Base-by-base conservation (phyloP, 106 monocot species). In the Cymbidium sinense region DNA sequence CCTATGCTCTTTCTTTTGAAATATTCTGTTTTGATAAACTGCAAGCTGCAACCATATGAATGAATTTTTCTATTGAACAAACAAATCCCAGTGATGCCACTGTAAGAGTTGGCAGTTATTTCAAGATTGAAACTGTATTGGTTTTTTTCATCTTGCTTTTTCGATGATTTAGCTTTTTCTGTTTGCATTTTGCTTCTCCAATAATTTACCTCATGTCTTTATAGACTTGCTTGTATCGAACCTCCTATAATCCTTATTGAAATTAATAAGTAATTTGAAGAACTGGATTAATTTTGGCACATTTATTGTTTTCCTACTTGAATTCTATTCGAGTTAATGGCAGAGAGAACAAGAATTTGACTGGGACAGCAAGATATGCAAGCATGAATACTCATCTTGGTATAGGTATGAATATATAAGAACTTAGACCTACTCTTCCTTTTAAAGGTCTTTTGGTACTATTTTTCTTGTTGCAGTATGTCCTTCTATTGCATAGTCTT, bases 351-450 rank as follows among this genome's bases (percentile, higher is more conserved):
- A 89, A 89, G 47, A 89, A 86, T 55, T 75, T 89, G 50, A 89
- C 89, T 73, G 86, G 89, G 27, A 89, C 89, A 13, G 89, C 89
- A 54, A 86, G 89, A 80, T 89, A 89, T 77, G 89, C 86, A 70
- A 89, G 89, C 79, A 84, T 84, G 64, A 89, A 89, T 35, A 83
- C 89, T 41, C 89, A 89, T 78, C 85, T 89, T 83, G 89, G 89
- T 34, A 86, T 89, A 78, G 89, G 89, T 89, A 83, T 79, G 79
- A 43, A n/a, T 51, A 27, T 44, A 23, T 28, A 52, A 34, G 31
- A 55, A 21, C 30, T 29, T 17, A 17, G 29, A 18, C 30, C 23
- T 29, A 44, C 17, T 29, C 27, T 50, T 50, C 8, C 34, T 69
- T 18, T 47, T 47, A 47, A 47, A 47, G 47, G 15, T 47, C 1